Conservation (phyloP, 179 eudicot species). For the Pouteria campechiana region DNA sequence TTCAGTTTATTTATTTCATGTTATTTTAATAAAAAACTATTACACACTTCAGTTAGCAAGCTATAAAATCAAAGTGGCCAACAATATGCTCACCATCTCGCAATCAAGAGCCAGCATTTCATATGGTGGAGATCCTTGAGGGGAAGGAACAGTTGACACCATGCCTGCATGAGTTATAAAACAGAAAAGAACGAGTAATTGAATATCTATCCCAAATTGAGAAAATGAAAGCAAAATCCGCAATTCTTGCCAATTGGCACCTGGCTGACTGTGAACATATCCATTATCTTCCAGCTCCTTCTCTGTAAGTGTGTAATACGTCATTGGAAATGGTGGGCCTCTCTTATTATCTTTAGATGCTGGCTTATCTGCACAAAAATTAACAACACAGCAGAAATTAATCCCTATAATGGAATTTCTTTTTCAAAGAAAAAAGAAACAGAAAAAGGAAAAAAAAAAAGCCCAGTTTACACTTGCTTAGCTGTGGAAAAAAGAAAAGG, state of each 20-base stretch:
- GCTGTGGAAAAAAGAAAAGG: too few species aligned
- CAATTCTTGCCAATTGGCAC: slow-evolving; percentile 49
- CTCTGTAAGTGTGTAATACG: slow-evolving; percentile 69
- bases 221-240: background rate
- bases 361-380: slow-evolving; percentile 10
- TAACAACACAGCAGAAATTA: too few species aligned
- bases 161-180: slow-evolving; percentile 36
- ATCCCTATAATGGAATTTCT: too few species aligned
- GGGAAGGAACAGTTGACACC: slow-evolving; percentile 59
- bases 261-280: slow-evolving; percentile 52
- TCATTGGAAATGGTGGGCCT: slow-evolving; percentile 63
- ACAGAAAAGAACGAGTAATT: background rate
- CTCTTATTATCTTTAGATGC: slow-evolving; percentile 29
- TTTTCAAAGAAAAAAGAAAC: too few species aligned
- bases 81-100: slow-evolving; percentile 63
- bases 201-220: background rate
- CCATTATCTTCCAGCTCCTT: slow-evolving; percentile 88
- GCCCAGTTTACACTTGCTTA: too few species aligned
- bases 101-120: slow-evolving; percentile 87
- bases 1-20: too few species aligned
- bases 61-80: background rate
- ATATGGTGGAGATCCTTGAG: slow-evolving; percentile 39
- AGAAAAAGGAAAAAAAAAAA: too few species aligned
- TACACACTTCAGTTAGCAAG: too few species aligned
- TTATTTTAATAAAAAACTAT: too few species aligned